A percentile compares a stretch with the other conserved stretches of the same genome.
Evolutionary conservation across 306 rosid genomes (phyloP).

Genomic region (Sicyos edulis): DNA sequence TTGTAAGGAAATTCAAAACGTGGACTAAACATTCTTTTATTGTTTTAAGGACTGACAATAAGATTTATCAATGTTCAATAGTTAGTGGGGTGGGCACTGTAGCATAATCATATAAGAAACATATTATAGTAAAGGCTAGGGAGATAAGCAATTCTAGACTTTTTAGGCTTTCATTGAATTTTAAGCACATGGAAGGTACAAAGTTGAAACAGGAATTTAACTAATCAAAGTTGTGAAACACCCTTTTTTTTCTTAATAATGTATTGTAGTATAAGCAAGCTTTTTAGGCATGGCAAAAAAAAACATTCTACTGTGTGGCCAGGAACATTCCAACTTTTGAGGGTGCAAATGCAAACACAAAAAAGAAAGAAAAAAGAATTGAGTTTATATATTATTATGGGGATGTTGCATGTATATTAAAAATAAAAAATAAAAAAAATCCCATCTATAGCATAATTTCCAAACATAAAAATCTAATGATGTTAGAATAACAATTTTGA

Average conservation of each 20-base stretch:
- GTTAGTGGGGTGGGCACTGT: background rate
- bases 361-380: background rate
- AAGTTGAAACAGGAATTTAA: background rate
- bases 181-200: conserved; percentile 5
- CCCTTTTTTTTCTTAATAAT: background rate
- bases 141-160: background rate
- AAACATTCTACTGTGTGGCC: conserved; percentile 17
- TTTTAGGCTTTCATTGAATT: background rate
- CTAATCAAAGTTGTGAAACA: background rate
- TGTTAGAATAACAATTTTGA: too few relatives aligned
- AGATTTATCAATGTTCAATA: background rate
- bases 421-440: too few relatives aligned
- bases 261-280: background rate
- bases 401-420: too few relatives aligned
- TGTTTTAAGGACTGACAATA: background rate
- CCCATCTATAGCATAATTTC: too few relatives aligned
- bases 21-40: background rate
- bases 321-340: background rate
- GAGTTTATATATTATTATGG: background rate
- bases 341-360: background rate
- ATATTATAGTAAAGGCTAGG: background rate
- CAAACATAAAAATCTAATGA: too few relatives aligned
- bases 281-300: conserved; percentile 19
- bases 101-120: background rate
- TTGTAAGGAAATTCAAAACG: too few relatives aligned